A percentile compares a stretch with the other conserved stretches of the same genome.
phyloP scores from a whole-genome alignment of 2,329 filamentous ascomycete species.

The Calonectria fujianensis region DNA sequence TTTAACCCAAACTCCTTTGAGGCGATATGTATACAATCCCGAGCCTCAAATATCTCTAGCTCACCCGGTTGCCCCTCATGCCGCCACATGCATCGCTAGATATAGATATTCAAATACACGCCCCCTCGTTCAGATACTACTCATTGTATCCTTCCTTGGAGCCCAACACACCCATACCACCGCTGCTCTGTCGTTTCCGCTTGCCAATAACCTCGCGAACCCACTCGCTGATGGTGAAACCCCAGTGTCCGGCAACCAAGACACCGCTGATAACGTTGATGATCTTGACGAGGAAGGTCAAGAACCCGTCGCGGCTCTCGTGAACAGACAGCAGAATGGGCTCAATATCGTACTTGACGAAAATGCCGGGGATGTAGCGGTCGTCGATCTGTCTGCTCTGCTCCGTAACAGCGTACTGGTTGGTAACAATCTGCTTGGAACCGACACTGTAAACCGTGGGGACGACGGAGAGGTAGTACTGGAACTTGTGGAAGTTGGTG shows the following conservation, averaged over 20 bases:
- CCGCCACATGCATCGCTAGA: slow-evolving; percentile 42
- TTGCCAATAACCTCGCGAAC: slow-evolving; percentile 72
- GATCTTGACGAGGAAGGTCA: slow-evolving; percentile 85
- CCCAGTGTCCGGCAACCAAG: slow-evolving; percentile 94
- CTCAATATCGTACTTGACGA: slow-evolving; percentile 99
- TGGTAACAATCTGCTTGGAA: slow-evolving; percentile 85
- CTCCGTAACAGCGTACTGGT: slow-evolving; percentile 98
- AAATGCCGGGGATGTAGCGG: slow-evolving; percentile 87
- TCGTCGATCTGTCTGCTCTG: slow-evolving; percentile 84
- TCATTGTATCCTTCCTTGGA: slow-evolving; percentile 63
- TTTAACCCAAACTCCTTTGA: slow-evolving; percentile 52
- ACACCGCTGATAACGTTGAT: slow-evolving; percentile 95
- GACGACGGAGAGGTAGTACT: slow-evolving; percentile 97
- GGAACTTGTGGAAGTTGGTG: slow-evolving; percentile 93
- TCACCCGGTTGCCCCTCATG: slow-evolving; percentile 28
- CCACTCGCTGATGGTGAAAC: slow-evolving; percentile 91
- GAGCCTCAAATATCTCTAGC: slow-evolving; percentile 45
- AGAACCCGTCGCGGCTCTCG: slow-evolving; percentile 85
- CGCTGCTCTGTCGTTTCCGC: slow-evolving; percentile 64
- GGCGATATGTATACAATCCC: slow-evolving; percentile 42
- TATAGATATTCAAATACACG: slow-evolving; percentile 33
- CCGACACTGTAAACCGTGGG: slow-evolving; percentile 91
- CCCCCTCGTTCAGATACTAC: slow-evolving; percentile 30
- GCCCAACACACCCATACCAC: slow-evolving; percentile 71
- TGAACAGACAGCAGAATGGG: slow-evolving; percentile 91